Evolutionary conservation across 2,329 filamentous ascomycete species (phyloP), one percentile per base, ranked within the genome.

Genomic region (Penicillium sp.): DNA sequence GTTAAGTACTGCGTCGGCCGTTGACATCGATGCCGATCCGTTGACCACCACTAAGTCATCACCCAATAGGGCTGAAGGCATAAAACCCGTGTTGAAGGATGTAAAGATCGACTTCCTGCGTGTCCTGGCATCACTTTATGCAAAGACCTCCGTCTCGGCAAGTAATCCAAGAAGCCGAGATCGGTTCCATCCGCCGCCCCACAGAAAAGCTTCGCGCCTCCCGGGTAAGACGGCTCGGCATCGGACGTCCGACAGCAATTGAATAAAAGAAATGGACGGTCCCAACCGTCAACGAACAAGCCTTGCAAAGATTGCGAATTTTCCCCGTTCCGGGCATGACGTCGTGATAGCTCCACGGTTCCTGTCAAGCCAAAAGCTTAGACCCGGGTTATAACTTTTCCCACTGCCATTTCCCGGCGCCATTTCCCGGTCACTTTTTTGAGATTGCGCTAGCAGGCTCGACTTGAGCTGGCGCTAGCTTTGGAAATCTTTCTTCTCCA

Each of bases 191-290:
- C 33, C 22, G n/a, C 24, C 11, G 45, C 20, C 44, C 42, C 54
- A 47, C 53, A 54, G 36, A 3, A 25, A 48, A 57, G 35, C 31
- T 53, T 35, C 44, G 38, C 40, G 45, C 28, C 28, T 45, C 22
- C 51, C 65, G 66, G 66, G 48, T 69, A 66, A 58, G 33, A 61
- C 65, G 65, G 66, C 63, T 63, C 57, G 18, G 20, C 42, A 52
- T 56, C 53, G 57, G 56, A 54, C 48, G 42, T 60, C 58, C 62
- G 57, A 58, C 31, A 44, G 33, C 44, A 41, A 44, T 47, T 50
- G 33, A 48, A 24, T 45, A 48, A 50, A 46, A 18, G 24, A 47
- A 47, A n/a, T 5, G 16, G 33, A 30, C 30, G 30, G 30, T 13
- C 13, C 30, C 30, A n/a, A n/a, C 16, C n/a, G 20, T 7, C 7